These are phyloP conservation scores for Xylogone sp. DNA, from an alignment of 2,329 filamentous ascomycete species.

Conservation along the genomic window DNA sequence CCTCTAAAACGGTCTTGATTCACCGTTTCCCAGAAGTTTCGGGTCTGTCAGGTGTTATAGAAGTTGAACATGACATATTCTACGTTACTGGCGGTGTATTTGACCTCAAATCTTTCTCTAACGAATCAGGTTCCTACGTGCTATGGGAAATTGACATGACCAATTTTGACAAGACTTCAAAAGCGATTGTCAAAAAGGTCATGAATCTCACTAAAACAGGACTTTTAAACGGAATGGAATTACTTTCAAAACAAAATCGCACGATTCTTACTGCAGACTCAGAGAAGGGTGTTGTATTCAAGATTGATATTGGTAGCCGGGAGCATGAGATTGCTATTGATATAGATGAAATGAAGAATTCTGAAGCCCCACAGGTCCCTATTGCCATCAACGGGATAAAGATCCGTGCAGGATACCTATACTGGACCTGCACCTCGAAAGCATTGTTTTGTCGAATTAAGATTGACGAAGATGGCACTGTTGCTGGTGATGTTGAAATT, in stretches of 20 bases:
- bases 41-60: conserved; percentile 7
- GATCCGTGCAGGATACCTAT: conserved; percentile 5
- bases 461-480: conserved; percentile 2
- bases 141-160: conserved; percentile 8
- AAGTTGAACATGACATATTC: conserved; percentile 7
- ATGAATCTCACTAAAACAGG: neutral
- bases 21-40: conserved; percentile 2
- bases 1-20: conserved; percentile 1
- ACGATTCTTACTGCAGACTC: conserved; percentile 22
- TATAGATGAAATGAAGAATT: conserved; percentile 19
- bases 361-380: neutral
- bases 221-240: conserved; percentile 3
- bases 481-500: neutral
- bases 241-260: too few relatives aligned
- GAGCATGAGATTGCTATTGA: conserved; percentile 14
- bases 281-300: conserved; percentile 22
- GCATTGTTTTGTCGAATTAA: conserved; percentile 1
- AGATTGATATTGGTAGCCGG: conserved; percentile 20
- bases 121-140: conserved; percentile 1
- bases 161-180: neutral
- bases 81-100: conserved; percentile 8
- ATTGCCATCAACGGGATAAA: conserved; percentile 7
- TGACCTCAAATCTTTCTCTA: neutral
- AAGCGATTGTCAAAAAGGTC: neutral
- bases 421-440: conserved; percentile 4